Base-by-base conservation (phyloP, 2,329 filamentous ascomycete genomes). In the Cladosporium velox region DNA sequence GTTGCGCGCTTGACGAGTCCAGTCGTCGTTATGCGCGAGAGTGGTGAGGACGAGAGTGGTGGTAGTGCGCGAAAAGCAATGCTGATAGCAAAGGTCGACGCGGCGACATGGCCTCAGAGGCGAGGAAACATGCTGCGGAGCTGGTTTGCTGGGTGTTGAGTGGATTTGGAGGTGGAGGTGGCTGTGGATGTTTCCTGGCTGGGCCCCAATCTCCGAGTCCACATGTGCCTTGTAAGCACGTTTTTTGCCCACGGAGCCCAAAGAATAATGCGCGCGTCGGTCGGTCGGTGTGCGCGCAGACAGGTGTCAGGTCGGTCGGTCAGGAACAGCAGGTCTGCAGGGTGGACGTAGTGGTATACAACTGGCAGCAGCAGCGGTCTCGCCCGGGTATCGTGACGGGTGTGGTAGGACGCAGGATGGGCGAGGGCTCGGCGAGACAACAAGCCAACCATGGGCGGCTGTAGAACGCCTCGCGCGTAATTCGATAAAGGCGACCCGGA, bases 31-130 rank as follows among this genome's bases (percentile, higher is more conserved):
- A 41, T 21, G 24, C 30, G 55, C 34, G 34, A 24, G 14, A 3
- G 12, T 24, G 34, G 12, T 24, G 21, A 6, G 15, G 11, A 32
- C 21, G 15, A 12, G n/a, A 28, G 10, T 15, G 51, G 24, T n/a
- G 52, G 26, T 18, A 11, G 30, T n/a, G 15, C n/a, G 41, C 41
- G 52, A n/a, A 11, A 30, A 18, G 14, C 18, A 38, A 24, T 59
- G 35, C 15, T 44, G 57, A 32, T 24, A 38, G n/a, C 3, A 18
- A 12, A 18, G 35, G 15, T 21, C 11, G 24, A 26, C 15, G 3
- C 35, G 14, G 35, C 35, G 57, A 38, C 38, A 59, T 59, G 38
- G 57, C 57, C 26, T 59, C 21, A 47, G n/a, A 38, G 34, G n/a
- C 30, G 15, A 28, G 49, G 28, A 54, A 30, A 3, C 49, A 54